phyloP scores from a whole-genome alignment of 371 early-diverging fungal species.

The Mortierella sp. region DNA sequence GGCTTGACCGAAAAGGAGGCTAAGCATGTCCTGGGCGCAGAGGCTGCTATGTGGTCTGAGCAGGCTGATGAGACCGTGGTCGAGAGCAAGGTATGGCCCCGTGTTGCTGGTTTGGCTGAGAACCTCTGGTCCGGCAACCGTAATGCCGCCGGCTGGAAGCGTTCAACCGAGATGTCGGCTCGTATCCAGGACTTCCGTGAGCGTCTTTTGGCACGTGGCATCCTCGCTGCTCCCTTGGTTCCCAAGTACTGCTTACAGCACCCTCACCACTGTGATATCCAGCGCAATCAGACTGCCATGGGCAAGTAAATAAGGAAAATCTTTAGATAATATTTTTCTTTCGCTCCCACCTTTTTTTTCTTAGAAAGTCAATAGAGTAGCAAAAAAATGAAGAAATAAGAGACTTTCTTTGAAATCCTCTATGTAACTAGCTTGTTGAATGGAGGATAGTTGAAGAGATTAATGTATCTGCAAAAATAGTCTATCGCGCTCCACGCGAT shows the following conservation, averaged over 20 bases:
- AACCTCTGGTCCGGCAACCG: slow-evolving; percentile 79
- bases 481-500: no score
- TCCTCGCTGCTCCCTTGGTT: slow-evolving; percentile 43
- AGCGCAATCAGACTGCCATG: slow-evolving; percentile 38
- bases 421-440: no score
- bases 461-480: no score
- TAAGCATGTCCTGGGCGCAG: slow-evolving; percentile 64
- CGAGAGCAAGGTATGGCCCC: slow-evolving; percentile 79
- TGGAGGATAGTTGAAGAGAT: no score
- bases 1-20: slow-evolving; percentile 63
- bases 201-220: slow-evolving; percentile 62
- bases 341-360: not conserved
- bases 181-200: slow-evolving; percentile 81
- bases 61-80: slow-evolving; percentile 71
- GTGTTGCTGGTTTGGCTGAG: slow-evolving; percentile 79
- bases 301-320: slow-evolving; percentile 39
- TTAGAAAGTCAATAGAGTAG: no score
- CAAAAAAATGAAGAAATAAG: no score
- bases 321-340: not conserved
- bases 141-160: slow-evolving; percentile 62
- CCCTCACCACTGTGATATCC: slow-evolving; percentile 54
- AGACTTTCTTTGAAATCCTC: no score
- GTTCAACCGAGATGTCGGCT: slow-evolving; percentile 70
- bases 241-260: slow-evolving; percentile 56
- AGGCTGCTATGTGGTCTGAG: slow-evolving; percentile 81